Base-by-base conservation (phyloP, 352 stramenopile species). In the Globisporangium polare region DNA sequence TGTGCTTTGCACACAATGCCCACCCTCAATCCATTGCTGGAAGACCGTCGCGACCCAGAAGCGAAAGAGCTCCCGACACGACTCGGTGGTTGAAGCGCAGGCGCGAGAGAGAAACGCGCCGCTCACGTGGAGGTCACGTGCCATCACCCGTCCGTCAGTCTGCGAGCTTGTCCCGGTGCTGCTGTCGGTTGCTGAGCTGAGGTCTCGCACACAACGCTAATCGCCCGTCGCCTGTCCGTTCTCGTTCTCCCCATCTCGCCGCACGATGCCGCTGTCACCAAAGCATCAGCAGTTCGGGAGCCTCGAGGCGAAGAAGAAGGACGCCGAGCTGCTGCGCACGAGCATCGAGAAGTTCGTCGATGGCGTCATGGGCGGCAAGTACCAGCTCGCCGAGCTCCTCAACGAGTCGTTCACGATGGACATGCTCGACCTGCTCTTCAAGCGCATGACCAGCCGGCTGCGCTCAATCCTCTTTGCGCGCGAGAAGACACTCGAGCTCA, bases 281-380 rank as follows among this genome's bases (percentile, higher is more conserved):
- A 63, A 43, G 33, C 72, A 64, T 9, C 15, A 63, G 54, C 69
- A 60, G 35, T 68, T 54, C 27, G 67, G 60, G 27, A 62, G 53
- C 53, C 60, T 76, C 52, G 69, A 77, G 69, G 73, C 75, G 18
- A 74, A 68, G 63, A 83, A 86, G 67, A 69, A 75, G 49, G 68
- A 78, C 26, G 73, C 76, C 15, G 82, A 91, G 58, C 58, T 72
- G 45, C 65, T 88, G 61, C 84, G 84, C 47, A 66, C 68, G 50
- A 90, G 85, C 65, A 91, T 94, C 50, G 84, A 94, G 74, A 78
- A 75, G 45, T 94, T 94, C 60, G 84, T 94, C 52, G 84, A 94
- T 61, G 84, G 77, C n/a, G 65, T 92, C 53, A 92, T 87, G 75
- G 78, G 76, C 55, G 73, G 83, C 24, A 54, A 77, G 59, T 88